Evolutionary conservation across 176 grass and related monocot species (phyloP).

Genomic region (Carex littledalei): DNA sequence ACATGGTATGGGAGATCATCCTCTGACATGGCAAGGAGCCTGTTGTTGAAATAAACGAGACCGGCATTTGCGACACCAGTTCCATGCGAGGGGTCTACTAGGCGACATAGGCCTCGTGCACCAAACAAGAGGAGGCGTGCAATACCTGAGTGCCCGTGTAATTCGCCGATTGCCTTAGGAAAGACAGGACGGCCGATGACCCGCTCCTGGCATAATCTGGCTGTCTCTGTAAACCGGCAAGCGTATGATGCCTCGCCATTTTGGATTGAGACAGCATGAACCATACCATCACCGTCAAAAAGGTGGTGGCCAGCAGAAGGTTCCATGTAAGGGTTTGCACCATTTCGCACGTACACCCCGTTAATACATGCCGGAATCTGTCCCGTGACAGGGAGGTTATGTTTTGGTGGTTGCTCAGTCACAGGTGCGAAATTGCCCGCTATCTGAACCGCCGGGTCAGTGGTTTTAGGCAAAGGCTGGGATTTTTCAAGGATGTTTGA

Average conservation of each 20-base stretch:
- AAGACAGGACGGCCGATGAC: slow-evolving; percentile 31
- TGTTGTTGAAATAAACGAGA: slow-evolving; percentile 65
- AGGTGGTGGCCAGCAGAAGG: slow-evolving; percentile 66
- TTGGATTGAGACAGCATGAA: slow-evolving; percentile 55
- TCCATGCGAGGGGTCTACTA: slow-evolving; percentile 52
- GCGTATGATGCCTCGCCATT: slow-evolving; percentile 63
- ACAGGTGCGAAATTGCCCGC: slow-evolving; percentile 73
- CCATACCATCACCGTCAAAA: slow-evolving; percentile 95
- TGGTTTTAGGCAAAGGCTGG: slow-evolving; percentile 35
- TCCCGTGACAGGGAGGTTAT: slow-evolving; percentile 30
- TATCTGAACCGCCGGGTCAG: slow-evolving; percentile 71
- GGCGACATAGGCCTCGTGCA: slow-evolving; percentile 45
- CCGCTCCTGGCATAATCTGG: slow-evolving; percentile 49
- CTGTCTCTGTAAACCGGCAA: slow-evolving; percentile 73
- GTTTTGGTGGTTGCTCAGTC: slow-evolving; percentile 33
- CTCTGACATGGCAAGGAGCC: slow-evolving; percentile 95
- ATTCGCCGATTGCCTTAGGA: slow-evolving; percentile 94
- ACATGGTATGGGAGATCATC: slow-evolving; percentile 91
- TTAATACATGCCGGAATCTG: slow-evolving; percentile 62
- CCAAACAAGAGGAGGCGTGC: slow-evolving; percentile 60
- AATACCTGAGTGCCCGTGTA: slow-evolving; percentile 78
- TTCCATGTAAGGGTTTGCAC: slow-evolving; percentile 66
- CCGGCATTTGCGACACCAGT: slow-evolving; percentile 91
- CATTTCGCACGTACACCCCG: slow-evolving; percentile 78
- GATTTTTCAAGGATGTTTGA: slow-evolving; percentile 46